These are phyloP conservation scores for Penicillium sumatraense DNA, from an alignment of 2,329 filamentous ascomycete genomes.

Conservation along the genomic window DNA sequence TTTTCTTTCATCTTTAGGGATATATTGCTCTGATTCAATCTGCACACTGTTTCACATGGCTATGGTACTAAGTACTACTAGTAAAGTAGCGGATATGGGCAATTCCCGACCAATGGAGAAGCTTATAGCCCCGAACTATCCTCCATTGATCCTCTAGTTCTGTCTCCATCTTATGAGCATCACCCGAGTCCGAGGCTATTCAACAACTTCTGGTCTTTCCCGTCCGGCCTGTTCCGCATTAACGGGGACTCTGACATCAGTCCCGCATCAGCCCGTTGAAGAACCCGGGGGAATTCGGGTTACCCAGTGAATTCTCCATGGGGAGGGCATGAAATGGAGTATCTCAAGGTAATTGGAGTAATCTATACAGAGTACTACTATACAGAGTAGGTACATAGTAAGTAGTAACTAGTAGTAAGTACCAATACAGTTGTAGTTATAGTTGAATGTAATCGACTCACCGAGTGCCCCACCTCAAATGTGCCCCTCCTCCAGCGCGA, in stretches of 20 bases:
- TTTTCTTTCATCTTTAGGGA: background rate
- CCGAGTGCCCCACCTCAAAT: conserved; percentile 6
- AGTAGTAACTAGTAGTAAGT: too few species aligned
- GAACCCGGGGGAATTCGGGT: conserved; percentile 30
- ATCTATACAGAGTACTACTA: background rate
- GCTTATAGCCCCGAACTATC: conserved; percentile 15
- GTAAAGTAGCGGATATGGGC: background rate
- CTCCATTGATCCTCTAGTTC: too few species aligned
- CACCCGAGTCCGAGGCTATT: conserved; percentile 33
- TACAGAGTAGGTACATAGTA: too few species aligned
- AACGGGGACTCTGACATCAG: conserved; percentile 41
- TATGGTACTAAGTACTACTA: background rate
- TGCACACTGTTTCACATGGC: conserved; percentile 5
- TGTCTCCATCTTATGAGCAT: too few species aligned
- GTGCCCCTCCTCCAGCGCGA: conserved; percentile 27
- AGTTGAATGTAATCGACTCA: too few species aligned
- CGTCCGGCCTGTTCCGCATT: conserved; percentile 34
- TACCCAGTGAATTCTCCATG: too few species aligned
- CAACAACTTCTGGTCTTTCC: conserved; percentile 1
- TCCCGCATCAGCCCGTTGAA: conserved; percentile 46
- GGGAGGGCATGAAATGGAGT: too few species aligned
- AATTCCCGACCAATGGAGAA: conserved; percentile 25
- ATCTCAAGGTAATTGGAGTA: background rate
- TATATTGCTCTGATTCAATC: conserved; percentile 1
- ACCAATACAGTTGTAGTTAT: too few species aligned